Evolutionary conservation across 2,329 filamentous ascomycete genomes (phyloP), one percentile per base, ranked within the genome.

Genomic region (Venturia effusa): DNA sequence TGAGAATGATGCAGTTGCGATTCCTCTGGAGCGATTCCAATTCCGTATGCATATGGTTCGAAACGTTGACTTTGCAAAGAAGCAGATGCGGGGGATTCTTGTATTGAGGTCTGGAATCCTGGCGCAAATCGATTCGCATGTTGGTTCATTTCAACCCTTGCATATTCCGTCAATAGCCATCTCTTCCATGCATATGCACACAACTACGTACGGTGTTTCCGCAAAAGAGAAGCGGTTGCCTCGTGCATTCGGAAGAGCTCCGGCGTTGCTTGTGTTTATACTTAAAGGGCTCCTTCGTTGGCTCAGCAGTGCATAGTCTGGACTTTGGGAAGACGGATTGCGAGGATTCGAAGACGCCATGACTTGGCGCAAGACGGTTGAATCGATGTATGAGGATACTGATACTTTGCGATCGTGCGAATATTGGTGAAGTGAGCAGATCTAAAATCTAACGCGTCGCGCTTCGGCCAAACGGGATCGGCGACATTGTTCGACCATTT

Each of bases 201-300:
- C 27, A 30, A 34, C 51, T 57, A 34, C 51, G n/a, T 57, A 57
- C 32, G 61, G 61, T 30, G 48, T 63, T 43, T 59, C 61, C 37
- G 19, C 24, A 32, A 37, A 63, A 3, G 61, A 63, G 15, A 63
- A 63, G 1, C 48, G 19, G 15, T 51, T 30, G 45, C n/a, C 40
- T 48, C 43, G 24, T 37, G 17, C 24, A 30, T 62, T 24, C 8
- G 61, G 27, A 10, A 51, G 34, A 27, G 61, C 61, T 8, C 51
- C 48, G 3, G 45, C 32, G 37, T 63, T 55, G 37, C 48, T 63
- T 39, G 61, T 63, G 24, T 63, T 54, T 54, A 63, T 27, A 24
- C 61, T 62, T 15, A 62, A 24, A n/a, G 41, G 61, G n/a, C n/a
- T 45, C n/a, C 61, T 40, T 32, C 61, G 59, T 60, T 57, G 51